Conservation (phyloP, 2,329 filamentous ascomycete genomes). For the Pestalotiopsis sp. region DNA sequence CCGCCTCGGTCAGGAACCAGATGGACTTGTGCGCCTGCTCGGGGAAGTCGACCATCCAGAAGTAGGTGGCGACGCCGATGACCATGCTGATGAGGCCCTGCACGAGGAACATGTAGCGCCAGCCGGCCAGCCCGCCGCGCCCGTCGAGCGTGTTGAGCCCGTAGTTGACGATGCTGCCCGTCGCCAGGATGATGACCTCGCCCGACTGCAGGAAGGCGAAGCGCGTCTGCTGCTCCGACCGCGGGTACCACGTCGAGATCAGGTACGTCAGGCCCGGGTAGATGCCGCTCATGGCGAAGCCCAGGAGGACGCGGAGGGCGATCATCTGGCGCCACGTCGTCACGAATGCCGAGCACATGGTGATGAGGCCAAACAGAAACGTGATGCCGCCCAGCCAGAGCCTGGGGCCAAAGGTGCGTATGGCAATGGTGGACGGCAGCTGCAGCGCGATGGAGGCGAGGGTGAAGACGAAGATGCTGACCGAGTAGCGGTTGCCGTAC, state of each 20-base stretch:
- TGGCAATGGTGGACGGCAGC: slow-evolving; percentile 68
- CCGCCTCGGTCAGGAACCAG: slow-evolving; percentile 57
- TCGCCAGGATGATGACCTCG: slow-evolving; percentile 67
- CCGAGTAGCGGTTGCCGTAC: slow-evolving; percentile 67
- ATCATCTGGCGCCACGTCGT: slow-evolving; percentile 72
- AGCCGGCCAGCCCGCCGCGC: slow-evolving; percentile 57
- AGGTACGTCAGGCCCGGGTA: slow-evolving; percentile 55
- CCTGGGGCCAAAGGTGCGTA: slow-evolving; percentile 66
- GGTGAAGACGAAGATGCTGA: slow-evolving; percentile 75
- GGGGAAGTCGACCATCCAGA: slow-evolving; percentile 74
- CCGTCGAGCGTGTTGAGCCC: slow-evolving; percentile 68
- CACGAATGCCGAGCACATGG: slow-evolving; percentile 70
- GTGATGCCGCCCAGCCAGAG: slow-evolving; percentile 68
- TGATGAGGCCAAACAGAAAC: slow-evolving; percentile 63
- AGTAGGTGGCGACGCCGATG: slow-evolving; percentile 64
- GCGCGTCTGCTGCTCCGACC: slow-evolving; percentile 66
- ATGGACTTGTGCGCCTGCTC: slow-evolving; percentile 61
- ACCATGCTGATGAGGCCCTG: slow-evolving; percentile 64
- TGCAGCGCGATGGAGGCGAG: slow-evolving; percentile 70
- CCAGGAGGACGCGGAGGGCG: slow-evolving; percentile 65
- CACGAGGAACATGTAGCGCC: slow-evolving; percentile 72
- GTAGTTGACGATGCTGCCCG: slow-evolving; percentile 69
- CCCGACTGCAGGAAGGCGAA: slow-evolving; percentile 68
- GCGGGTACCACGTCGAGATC: slow-evolving; percentile 63
- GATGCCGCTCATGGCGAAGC: slow-evolving; percentile 60